These are phyloP conservation scores for Teratosphaeria pseudoeucalypti DNA, from an alignment of 2,329 filamentous ascomycete genomes.

Conservation along the genomic window DNA sequence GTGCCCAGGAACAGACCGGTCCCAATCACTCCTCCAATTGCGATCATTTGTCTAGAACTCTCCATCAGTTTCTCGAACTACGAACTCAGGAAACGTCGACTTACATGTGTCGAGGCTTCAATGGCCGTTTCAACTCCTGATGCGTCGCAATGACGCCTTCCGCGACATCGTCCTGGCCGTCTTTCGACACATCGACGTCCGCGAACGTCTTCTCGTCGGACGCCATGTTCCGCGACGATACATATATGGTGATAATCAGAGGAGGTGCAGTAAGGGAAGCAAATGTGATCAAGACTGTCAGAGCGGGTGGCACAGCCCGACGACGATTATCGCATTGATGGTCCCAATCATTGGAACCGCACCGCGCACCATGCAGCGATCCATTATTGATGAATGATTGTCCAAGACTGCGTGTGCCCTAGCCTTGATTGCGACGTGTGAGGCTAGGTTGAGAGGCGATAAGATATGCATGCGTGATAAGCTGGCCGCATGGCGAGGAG, in stretches of 20 bases:
- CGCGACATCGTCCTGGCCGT: background rate
- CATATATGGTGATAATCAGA: background rate
- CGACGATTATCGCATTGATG: background rate
- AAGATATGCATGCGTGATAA: background rate
- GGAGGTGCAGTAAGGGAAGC: background rate
- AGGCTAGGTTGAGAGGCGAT: background rate
- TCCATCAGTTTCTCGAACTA: background rate
- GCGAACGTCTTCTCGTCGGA: background rate
- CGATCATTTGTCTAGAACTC: conserved; percentile 24
- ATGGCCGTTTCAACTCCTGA: background rate
- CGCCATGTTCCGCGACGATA: background rate
- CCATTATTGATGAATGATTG: background rate
- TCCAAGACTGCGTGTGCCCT: background rate
- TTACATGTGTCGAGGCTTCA: conserved; percentile 24
- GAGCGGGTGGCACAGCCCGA: background rate
- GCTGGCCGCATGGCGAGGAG: background rate
- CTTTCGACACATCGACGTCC: background rate
- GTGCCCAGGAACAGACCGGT: conserved; percentile 46
- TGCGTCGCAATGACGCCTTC: background rate
- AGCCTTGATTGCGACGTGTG: background rate
- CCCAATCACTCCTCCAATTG: conserved; percentile 31
- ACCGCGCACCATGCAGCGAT: background rate
- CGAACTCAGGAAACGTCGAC: background rate
- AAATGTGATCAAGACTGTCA: background rate
- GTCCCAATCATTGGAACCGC: background rate